Base-by-base conservation (phyloP, 139 green algal species). In the Micractinium conductrix region DNA sequence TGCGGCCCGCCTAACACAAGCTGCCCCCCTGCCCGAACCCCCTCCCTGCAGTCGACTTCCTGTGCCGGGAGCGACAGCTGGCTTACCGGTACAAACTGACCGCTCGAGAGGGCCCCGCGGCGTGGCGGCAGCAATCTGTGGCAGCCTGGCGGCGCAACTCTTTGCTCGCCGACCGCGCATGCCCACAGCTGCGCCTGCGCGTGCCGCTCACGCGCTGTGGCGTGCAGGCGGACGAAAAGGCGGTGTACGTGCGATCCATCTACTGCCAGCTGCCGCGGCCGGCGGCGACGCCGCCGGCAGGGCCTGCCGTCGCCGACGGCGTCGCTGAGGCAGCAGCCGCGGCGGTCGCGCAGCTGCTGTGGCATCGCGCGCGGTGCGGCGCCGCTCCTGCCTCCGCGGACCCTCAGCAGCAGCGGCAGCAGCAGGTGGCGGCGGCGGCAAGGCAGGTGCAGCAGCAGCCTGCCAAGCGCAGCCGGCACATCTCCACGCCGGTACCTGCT, bases 1-100 rank as follows among this genome's bases (percentile, higher is more conserved):
- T 19, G 55, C n/a, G n/a, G n/a, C n/a, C n/a, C n/a, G n/a, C n/a
- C n/a, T n/a, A n/a, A n/a, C n/a, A n/a, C n/a, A n/a, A n/a, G n/a
- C n/a, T n/a, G n/a, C n/a, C 7, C 63, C 30, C 33, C 63, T 17
- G 24, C 35, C 37, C 67, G 37, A 14, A 12, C 14, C n/a, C 21
- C 67, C 67, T 33, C 67, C 14, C 14, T 79, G 73, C 73, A 79
- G 73, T 79, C 44, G 65, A 79, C 30, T 79, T 60, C 73, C 26
- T 67, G 73, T 45, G 65, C 30, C 73, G 73, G 1, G 73, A 79
- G 40, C 70, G 70, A 26, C 70, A 78, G 73, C 73, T 79, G 44
- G 12, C n/a, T 2, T 63, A 60, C 28, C 73, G 65, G 37, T 79
- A 44, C 33, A 30, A 30, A 28, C 19, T 16, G 19, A 19, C 65